Evolutionary conservation across 306 rosid species (phyloP), one percentile per base, ranked within the genome.

Genomic region (Parietaria judaica): DNA sequence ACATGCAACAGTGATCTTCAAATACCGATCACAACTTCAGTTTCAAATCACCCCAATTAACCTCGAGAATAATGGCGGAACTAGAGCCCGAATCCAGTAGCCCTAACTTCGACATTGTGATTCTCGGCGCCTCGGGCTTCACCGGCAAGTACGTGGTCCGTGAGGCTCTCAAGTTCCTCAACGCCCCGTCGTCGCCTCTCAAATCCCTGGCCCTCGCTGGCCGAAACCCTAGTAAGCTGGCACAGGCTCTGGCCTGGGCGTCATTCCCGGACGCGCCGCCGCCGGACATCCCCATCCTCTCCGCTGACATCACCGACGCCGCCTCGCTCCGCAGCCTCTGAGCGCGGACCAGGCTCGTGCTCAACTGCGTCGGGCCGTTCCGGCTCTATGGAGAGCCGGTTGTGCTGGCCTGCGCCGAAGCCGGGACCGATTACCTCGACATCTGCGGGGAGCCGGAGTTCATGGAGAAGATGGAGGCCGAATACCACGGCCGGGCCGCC

Each of bases 281-380:
- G 8, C n/a, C 58, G 0, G 52, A 8, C 5, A 67, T 85, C 45
- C 86, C 95, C 10, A 72, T 87, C 39, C 66, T 85, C 56, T 35
- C 75, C 51, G 90, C 90, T 60, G 87, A 87, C 76, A 78, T 84
- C 34, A 9, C 85, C 67, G 86, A 83, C 60, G 69, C 80, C 0
- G 17, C 66, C 0, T 85, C 97, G 60, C 87, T 91, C 68, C 86
- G 36, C 70, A 36, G 69, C 34, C 81, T 91, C 70, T 85, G 95
- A 69, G 11, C 36, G 63, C 76, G 66, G n/a, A 77, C 97, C 47
- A 83, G 73, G 60, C 83, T 90, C 64, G 59, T 90, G 49, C 91
- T 90, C 84, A 90, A 81, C 73, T 90, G 97, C 64, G 97, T 87
- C 8, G 97, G 97, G 0, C 97, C 97, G 41, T 90, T 81, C 64